Evolutionary conservation across 2,329 filamentous ascomycete species (phyloP), one percentile per base, ranked within the genome.

Genomic region (Paracamarosporium sp.): DNA sequence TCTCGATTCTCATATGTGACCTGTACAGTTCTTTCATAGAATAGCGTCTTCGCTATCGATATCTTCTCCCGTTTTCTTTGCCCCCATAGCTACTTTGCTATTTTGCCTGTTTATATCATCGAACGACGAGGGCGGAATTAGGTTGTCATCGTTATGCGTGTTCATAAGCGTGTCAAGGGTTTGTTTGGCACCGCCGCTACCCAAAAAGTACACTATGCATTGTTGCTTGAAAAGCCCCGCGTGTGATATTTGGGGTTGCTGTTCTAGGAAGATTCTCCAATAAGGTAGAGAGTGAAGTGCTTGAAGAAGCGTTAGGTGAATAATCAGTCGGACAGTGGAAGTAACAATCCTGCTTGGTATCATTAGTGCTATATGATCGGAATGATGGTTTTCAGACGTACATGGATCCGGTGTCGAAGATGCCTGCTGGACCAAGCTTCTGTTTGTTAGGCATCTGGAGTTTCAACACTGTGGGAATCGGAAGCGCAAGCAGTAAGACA

Each of bases 361-460:
- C 28, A 25, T 44, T 17, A 44, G 13, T 17, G 17, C 5, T 15
- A 36, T 36, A 15, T n/a, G 4, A 36, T 36, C 22, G 4, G 9
- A 8, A 13, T 13, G 40, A 25, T 44, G 13, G 22, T 7, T 5
- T 9, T 15, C 6, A 25, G 7, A 50, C 59, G 51, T 20, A 63
- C 56, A 59, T 57, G 2, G 65, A 62, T 15, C 65, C 66, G 13
- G 65, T 55, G 13, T 53, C 60, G 41, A 67, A 69, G 1, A 67
- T 62, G 44, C 58, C 63, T 2, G 61, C 60, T 38, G 66, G 31
- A 1, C 61, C 66, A n/a, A 54, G 44, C 40, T 64, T 69, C 43
- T 66, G 58, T 11, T 48, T 38, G 9, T 38, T 25, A 0, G 64
- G 59, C 41, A 65, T 63, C 38, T 67, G 63, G 25, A 67, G 50